Conservation (phyloP, 306 rosid genomes). For the Oemleria cerasiformis region DNA sequence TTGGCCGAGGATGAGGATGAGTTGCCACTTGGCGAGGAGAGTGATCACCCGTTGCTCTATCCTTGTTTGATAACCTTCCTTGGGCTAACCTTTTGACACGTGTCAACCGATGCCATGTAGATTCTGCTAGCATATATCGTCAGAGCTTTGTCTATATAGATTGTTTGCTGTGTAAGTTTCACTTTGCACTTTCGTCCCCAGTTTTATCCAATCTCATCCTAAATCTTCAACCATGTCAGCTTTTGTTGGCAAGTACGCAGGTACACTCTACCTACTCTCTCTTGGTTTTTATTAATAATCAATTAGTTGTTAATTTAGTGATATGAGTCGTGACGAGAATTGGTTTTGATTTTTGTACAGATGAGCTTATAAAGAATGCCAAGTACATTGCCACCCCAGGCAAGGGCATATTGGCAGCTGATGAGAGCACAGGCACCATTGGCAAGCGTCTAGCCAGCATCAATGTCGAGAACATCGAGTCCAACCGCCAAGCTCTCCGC, state of each 20-base stretch:
- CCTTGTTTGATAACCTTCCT: slow-evolving; percentile 60
- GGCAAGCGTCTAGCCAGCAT: slow-evolving; percentile 88
- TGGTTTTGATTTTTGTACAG: slow-evolving; percentile 27
- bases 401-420: slow-evolving; percentile 89
- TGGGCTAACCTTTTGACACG: slow-evolving; percentile 70
- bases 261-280: slow-evolving; percentile 23
- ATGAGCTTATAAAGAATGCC: slow-evolving; percentile 83
- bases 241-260: slow-evolving; percentile 91
- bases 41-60: slow-evolving; percentile 68
- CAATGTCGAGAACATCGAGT: slow-evolving; percentile 75
- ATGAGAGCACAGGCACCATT: slow-evolving; percentile 91
- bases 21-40: slow-evolving; percentile 51
- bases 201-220: slow-evolving; percentile 20
- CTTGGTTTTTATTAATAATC: too few species aligned
- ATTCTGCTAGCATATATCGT: slow-evolving; percentile 48
- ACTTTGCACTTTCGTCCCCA: slow-evolving; percentile 41
- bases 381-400: slow-evolving; percentile 84
- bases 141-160: slow-evolving; percentile 43
- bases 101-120: slow-evolving; percentile 30
- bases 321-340: neutral
- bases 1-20: slow-evolving; percentile 22
- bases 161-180: slow-evolving; percentile 22
- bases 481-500: slow-evolving; percentile 82
- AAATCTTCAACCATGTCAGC: slow-evolving; percentile 68
- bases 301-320: neutral